Evolutionary conservation across 306 rosid species (phyloP).

Genomic region (Citrullus amarus): DNA sequence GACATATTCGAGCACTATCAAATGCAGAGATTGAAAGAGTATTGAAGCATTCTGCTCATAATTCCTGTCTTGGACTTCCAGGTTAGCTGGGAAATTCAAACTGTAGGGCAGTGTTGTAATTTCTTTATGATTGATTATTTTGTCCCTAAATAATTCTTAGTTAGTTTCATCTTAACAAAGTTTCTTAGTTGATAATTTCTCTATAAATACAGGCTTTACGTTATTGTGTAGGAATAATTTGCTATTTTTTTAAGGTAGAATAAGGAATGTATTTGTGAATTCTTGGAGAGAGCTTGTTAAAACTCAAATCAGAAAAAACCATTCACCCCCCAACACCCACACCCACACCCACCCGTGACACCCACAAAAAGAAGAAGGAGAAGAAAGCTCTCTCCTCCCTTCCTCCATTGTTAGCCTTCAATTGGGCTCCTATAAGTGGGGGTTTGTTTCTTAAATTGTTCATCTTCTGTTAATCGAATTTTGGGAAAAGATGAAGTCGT

Average conservation of each 20-base stretch:
- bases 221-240: background rate
- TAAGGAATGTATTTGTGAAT: too few relatives aligned
- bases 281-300: too few relatives aligned
- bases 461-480: too few relatives aligned
- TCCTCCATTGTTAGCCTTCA: too few relatives aligned
- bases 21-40: slow-evolving; percentile 58
- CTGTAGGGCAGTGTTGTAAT: background rate
- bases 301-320: too few relatives aligned
- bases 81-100: slow-evolving; percentile 28
- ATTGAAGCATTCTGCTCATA: slow-evolving; percentile 41
- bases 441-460: too few relatives aligned
- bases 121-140: background rate
- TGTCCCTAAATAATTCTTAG: background rate
- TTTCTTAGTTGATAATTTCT: background rate
- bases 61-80: slow-evolving; percentile 57
- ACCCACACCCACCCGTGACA: too few relatives aligned
- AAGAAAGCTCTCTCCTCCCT: too few relatives aligned
- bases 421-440: too few relatives aligned
- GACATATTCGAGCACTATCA: slow-evolving; percentile 77
- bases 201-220: background rate
- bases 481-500: too few relatives aligned
- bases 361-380: too few relatives aligned
- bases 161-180: background rate
- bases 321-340: too few relatives aligned
- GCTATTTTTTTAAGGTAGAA: background rate